Conservation (phyloP, 192 early-diverging fungal genomes). For the Linnemannia schmuckeri region DNA sequence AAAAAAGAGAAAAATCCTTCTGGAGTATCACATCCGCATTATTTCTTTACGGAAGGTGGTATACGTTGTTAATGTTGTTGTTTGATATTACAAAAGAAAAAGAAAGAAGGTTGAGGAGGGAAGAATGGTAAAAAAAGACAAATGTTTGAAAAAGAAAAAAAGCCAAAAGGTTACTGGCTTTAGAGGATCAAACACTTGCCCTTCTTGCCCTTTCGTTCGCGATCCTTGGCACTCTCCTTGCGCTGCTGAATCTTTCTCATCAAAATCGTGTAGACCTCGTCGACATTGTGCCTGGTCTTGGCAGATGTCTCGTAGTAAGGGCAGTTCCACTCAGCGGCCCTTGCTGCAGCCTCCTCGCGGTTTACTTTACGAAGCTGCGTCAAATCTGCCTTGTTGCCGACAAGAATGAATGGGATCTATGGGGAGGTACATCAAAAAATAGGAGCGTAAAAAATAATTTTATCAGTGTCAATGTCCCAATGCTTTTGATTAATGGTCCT, state of each 20-base stretch:
- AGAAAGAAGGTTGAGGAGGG: background rate
- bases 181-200: conserved; percentile 55
- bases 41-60: conserved; percentile 3
- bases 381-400: conserved; percentile 85
- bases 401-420: conserved; percentile 82
- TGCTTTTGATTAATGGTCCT: background rate
- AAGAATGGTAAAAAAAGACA: background rate
- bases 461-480: background rate
- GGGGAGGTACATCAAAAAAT: background rate
- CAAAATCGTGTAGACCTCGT: conserved; percentile 79
- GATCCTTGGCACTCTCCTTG: conserved; percentile 67
- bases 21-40: background rate
- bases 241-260: conserved; percentile 83
- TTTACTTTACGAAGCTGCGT: conserved; percentile 71
- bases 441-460: background rate
- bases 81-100: conserved; percentile 2
- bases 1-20: background rate
- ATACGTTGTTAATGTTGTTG: background rate
- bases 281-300: conserved; percentile 85
- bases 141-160: background rate
- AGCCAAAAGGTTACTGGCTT: background rate
- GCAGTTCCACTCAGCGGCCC: conserved; percentile 78
- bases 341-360: conserved; percentile 66
- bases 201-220: conserved; percentile 52
- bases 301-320: conserved; percentile 80